phyloP scores from a whole-genome alignment of 164 flowering plant genomes.

The Santalum album region DNA sequence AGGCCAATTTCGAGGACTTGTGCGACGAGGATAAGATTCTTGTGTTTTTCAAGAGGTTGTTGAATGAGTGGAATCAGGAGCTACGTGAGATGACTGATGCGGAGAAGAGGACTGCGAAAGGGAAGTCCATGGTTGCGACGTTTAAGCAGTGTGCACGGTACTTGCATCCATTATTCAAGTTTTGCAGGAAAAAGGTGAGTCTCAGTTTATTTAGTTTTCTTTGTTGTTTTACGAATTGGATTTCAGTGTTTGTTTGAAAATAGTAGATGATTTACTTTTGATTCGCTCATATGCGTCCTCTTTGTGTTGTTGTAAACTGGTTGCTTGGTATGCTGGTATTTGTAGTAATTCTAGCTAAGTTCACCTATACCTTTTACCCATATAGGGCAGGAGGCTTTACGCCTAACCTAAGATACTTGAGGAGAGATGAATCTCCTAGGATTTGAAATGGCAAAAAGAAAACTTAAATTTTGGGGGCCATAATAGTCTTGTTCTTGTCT shows the following conservation, averaged over 20 bases:
- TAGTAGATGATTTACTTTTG: no score
- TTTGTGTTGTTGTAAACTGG: no score
- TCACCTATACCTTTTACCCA: no score
- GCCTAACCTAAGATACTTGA: no score
- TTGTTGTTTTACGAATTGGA: background rate
- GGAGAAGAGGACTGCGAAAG: constrained; percentile 89
- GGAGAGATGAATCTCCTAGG: no score
- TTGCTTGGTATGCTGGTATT: no score
- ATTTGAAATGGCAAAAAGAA: no score
- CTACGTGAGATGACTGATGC: constrained; percentile 56
- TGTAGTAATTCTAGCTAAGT: no score
- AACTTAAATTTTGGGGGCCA: no score
- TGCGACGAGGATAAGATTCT: constrained; percentile 91
- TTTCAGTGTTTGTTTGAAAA: background rate
- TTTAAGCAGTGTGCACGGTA: constrained; percentile 97
- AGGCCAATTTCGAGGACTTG: constrained; percentile 72
- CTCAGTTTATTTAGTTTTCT: background rate
- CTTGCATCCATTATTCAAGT: constrained; percentile 82
- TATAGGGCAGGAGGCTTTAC: no score
- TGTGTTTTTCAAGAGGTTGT: constrained; percentile 81
- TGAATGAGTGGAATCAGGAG: constrained; percentile 98
- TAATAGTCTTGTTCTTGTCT: no score
- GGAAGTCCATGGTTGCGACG: constrained; percentile 86
- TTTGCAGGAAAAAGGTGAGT: constrained; percentile 91
- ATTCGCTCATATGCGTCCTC: no score